Base-by-base conservation (phyloP, 345 rosid species). In the Jatropha curcas region DNA sequence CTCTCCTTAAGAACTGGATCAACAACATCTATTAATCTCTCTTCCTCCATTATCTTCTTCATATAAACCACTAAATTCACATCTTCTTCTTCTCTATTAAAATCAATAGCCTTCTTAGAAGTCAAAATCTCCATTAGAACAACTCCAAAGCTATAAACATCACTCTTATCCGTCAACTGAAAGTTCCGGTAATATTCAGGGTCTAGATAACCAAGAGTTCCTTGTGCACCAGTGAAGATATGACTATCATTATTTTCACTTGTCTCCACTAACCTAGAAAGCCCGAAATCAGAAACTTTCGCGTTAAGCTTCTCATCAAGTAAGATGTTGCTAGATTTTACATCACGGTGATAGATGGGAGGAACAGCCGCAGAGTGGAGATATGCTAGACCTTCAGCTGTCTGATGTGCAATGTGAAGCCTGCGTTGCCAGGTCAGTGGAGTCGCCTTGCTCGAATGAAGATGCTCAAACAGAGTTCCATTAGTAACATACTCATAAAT, bases 61-160 rank as follows among this genome's bases (percentile, higher is more conserved):
- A 80, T 65, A 41, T 82, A 84, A 20, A 82, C 82, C 58, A 81
- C 90, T 72, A 87, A 62, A 63, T 85, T 89, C 77, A 85, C 89
- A 14, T 87, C 81, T n/a, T 85, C 90, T 1, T 81, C 81, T 2
- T 85, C 87, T 35, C 89, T 75, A 30, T 75, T 84, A 34, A 89
- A 87, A 65, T 87, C 89, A 12, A 87, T 81, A 0, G 85, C 88
- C 61, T 83, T 85, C 78, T 80, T 78, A 0, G 77, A 74, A 1
- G 93, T 89, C 79, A 87, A 39, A 4, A 87, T 56, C 85, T 85
- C 88, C 24, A 89, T 63, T 68, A 89, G 61, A 56, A 89, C 93
- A 52, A 89, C 89, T 10, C 93, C 90, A 8, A 85, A 89, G 73
- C 91, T 89, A 14, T 87, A 89, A 3, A 87, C 89, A 25, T 89